Conservation (phyloP, 140 eudicot species). For the Bidens hawaiensis region DNA sequence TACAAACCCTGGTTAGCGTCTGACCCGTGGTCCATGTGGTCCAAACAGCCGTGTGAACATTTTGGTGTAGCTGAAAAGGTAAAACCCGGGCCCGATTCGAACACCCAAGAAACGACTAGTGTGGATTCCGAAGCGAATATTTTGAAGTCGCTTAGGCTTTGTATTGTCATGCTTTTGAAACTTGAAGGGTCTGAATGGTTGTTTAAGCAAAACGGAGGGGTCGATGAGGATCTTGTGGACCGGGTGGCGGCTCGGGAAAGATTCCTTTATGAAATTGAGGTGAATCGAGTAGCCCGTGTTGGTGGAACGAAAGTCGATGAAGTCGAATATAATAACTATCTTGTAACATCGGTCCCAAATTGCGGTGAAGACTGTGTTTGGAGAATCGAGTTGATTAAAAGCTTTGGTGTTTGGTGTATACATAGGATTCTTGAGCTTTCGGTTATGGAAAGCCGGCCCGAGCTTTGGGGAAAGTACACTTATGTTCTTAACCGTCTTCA, state of each 20-base stretch:
- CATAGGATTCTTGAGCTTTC: conserved; percentile 90
- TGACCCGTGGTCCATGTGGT: conserved; percentile 71
- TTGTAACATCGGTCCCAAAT: conserved; percentile 69
- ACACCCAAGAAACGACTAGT: conserved; percentile 33
- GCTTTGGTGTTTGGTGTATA: conserved; percentile 97
- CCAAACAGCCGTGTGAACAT: conserved; percentile 82
- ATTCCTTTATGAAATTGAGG: conserved; percentile 56
- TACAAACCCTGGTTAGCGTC: conserved; percentile 33
- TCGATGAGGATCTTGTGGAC: conserved; percentile 93
- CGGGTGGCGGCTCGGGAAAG: conserved; percentile 86
- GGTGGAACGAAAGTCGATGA: conserved; percentile 28
- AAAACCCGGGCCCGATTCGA: conserved; percentile 13
- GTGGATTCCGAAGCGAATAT: conserved; percentile 62
- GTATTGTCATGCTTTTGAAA: conserved; percentile 58
- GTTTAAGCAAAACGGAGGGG: conserved; percentile 78
- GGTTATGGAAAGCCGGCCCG: conserved; percentile 93
- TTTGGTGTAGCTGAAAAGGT: conserved; percentile 67
- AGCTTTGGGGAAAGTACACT: conserved; percentile 95
- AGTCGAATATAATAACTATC: conserved; percentile 33
- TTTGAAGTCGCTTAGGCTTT: conserved; percentile 60
- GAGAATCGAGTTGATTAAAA: conserved; percentile 61
- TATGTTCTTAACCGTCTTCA: conserved; percentile 93
- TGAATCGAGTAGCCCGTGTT: conserved; percentile 25
- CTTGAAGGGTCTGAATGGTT: conserved; percentile 93
- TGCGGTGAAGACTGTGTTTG: conserved; percentile 94